Evolutionary conservation across 2,329 filamentous ascomycete genomes (phyloP).

Genomic region (Pezicula radicicola): DNA sequence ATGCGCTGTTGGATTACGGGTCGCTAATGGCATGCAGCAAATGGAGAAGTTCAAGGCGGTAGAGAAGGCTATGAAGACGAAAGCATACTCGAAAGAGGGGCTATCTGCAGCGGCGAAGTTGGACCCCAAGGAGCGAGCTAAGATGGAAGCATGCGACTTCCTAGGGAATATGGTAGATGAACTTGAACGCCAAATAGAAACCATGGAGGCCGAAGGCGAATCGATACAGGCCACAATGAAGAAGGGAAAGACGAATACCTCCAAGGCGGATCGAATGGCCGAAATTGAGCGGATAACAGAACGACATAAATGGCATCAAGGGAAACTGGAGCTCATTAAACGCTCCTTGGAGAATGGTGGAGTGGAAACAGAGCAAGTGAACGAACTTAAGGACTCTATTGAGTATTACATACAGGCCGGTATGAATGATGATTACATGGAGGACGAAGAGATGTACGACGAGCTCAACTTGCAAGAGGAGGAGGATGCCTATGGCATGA

Average conservation of each 20-base stretch:
- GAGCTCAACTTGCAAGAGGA: constrained; percentile 91
- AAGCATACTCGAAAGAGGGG: constrained; percentile 98
- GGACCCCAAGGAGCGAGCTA: constrained; percentile 97
- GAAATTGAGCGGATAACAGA: constrained; percentile 84
- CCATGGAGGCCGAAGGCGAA: constrained; percentile 86
- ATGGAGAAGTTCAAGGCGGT: constrained; percentile 99
- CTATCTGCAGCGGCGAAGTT: constrained; percentile 87
- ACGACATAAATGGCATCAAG: constrained; percentile 94
- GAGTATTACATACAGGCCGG: constrained; percentile 93
- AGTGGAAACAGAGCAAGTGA: constrained; percentile 83
- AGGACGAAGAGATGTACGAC: constrained; percentile 94
- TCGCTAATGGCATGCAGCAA: constrained; percentile 58
- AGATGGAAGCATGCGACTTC: constrained; percentile 84
- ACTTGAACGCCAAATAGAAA: constrained; percentile 89
- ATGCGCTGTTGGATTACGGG: constrained; percentile 7
- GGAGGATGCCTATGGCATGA: constrained; percentile 82
- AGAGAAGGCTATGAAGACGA: constrained; percentile 99
- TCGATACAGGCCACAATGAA: constrained; percentile 84
- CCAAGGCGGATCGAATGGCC: constrained; percentile 83
- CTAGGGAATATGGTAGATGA: constrained; percentile 85
- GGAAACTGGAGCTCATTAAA: constrained; percentile 86
- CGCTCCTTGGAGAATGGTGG: constrained; percentile 90
- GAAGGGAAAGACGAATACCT: constrained; percentile 85
- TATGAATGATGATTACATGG: constrained; percentile 83
- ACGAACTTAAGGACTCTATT: constrained; percentile 86